Conservation (phyloP, 345 rosid species). For the Citrus glauca region DNA sequence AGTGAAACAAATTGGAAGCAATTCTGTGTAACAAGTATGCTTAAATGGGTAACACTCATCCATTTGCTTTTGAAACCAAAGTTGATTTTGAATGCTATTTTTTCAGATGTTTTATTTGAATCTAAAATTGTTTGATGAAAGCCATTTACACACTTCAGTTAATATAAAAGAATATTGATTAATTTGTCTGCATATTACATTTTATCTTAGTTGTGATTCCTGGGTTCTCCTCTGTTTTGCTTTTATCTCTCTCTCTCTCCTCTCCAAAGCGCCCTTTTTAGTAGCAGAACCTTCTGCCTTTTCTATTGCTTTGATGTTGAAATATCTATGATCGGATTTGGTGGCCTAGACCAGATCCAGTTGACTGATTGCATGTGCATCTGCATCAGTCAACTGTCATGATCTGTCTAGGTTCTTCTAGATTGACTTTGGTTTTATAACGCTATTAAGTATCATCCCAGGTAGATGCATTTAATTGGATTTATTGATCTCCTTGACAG, state of each 20-base stretch:
- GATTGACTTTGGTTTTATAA: constrained; percentile 39
- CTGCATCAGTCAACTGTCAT: constrained; percentile 8
- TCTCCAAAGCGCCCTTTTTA: background rate
- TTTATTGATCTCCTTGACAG: constrained; percentile 91
- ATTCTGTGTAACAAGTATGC: background rate
- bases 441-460: constrained; percentile 48
- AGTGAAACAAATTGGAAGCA: constrained; percentile 5
- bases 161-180: no score
- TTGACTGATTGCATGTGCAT: background rate
- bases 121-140: no score
- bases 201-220: background rate
- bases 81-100: no score
- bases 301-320: background rate
- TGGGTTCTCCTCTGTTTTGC: background rate
- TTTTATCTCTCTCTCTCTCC: background rate
- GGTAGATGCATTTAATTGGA: constrained; percentile 72
- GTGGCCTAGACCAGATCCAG: background rate
- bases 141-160: no score
- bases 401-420: constrained; percentile 1
- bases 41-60: background rate
- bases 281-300: background rate
- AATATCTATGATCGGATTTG: background rate
- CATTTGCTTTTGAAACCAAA: no score
- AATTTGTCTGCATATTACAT: no score
- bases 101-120: no score